phyloP scores from a whole-genome alignment of 331 rosid genomes.

The Acacia concinna region DNA sequence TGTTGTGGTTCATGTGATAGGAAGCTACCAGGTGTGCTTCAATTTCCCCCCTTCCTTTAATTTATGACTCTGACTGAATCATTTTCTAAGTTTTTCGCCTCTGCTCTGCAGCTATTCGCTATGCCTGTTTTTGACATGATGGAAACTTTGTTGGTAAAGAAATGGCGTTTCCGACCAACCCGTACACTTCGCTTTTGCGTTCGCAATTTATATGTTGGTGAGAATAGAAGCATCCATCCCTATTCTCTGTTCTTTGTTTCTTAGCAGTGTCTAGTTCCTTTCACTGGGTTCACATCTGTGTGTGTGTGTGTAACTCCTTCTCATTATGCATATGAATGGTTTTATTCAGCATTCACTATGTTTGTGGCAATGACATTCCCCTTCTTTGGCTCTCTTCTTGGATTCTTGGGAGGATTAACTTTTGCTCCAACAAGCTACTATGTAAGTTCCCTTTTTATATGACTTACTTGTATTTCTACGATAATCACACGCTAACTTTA shows the following conservation, averaged over 20 bases:
- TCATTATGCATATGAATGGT: not conserved
- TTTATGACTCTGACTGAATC: not conserved
- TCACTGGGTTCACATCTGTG: not conserved
- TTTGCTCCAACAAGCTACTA: conserved; percentile 82
- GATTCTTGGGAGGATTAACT: conserved; percentile 82
- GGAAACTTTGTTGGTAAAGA: conserved; percentile 61
- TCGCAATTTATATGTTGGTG: conserved; percentile 66
- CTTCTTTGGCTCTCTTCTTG: conserved; percentile 73
- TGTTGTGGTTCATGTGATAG: conserved; percentile 77
- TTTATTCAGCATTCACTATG: conserved; percentile 68
- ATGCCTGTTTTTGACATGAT: conserved; percentile 93
- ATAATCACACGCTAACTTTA: not conserved
- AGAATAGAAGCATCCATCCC: conserved; percentile 18
- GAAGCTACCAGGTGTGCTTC: conserved; percentile 63
- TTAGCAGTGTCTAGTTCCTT: not conserved
- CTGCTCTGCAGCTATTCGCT: conserved; percentile 57
- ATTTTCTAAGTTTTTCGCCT: not conserved
- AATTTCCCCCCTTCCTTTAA: not conserved
- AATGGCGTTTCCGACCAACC: conserved; percentile 52
- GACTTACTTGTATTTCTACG: not conserved
- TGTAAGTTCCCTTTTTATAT: conserved; percentile 41
- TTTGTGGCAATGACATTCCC: conserved; percentile 72
- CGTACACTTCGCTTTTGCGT: conserved; percentile 46
- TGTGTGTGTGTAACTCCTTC: too few species aligned
- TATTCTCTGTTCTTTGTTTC: not conserved